Base-by-base conservation (phyloP, 2,329 filamentous ascomycete species). In the Raffaelea ambrosiae region DNA sequence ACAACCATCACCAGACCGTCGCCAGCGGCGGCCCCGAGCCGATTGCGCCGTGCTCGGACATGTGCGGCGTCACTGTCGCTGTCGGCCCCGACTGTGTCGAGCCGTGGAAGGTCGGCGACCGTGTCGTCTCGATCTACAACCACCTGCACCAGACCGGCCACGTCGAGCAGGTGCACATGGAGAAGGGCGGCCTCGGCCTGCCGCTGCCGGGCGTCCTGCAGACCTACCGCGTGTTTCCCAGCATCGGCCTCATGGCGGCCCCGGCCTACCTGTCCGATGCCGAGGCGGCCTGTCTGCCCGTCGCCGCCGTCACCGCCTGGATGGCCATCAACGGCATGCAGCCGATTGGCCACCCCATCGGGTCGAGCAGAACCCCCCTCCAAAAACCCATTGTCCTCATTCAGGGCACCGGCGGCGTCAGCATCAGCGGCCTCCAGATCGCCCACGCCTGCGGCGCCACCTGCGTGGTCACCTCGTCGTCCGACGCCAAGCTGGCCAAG, bases 31-130 rank as follows among this genome's bases (percentile, higher is more conserved):
- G 46, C 63, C 46, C 48, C 66, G 48, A 48, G 62, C 50, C 69
- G 48, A 56, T 86, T 13, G 77, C 86, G 1, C 81, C 82, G 2
- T 83, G 79, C 62, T 84, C 81, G 20, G 84, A 88, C 62, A 84
- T 84, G 72, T 84, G 81, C 63, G 84, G 83, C 40, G 70, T 71
- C 9, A 67, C 87, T 41, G 65, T 76, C 2, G 61, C 70, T 14
- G 56, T 74, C 26, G 75, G 76, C 31, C 65, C 68, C 10, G 59
- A 63, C 3, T 26, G 41, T 3, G 64, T 66, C 5, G 41, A 52
- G 5, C 55, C 57, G 31, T 77, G 77, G 66, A 68, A 70, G 47
- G 63, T 67, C 16, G 82, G 83, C 49, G 77, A 84, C 49, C 76
- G 81, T n/a, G 83, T 88, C 36, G 70, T 84, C 48, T 75, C 75